Evolutionary conservation across 257 asterid genomes (phyloP).

Genomic region (Cordia subcordata): DNA sequence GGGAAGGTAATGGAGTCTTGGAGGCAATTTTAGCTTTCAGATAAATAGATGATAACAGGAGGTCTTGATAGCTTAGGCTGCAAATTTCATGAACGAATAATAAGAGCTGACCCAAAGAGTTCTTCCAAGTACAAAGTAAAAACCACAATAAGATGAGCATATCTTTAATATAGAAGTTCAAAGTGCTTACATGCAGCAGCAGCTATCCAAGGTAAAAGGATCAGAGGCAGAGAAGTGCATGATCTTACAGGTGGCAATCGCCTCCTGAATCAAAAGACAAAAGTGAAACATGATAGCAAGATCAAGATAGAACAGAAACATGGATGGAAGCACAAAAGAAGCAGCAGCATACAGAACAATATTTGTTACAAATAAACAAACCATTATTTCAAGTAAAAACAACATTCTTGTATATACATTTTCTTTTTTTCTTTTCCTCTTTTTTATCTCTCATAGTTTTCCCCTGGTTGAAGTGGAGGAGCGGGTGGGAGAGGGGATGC

Average conservation of each 20-base stretch:
- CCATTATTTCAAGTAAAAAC: no score
- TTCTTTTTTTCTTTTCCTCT: no score
- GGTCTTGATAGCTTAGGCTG: neutral
- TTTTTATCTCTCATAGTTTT: no score
- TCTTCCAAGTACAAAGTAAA: neutral
- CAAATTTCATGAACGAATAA: neutral
- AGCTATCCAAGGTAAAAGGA: constrained; percentile 72
- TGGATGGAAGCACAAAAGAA: neutral
- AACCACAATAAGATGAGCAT: neutral
- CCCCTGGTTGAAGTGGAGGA: no score
- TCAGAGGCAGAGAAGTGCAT: constrained; percentile 46
- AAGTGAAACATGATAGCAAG: neutral
- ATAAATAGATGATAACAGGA: no score
- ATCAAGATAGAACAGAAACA: no score
- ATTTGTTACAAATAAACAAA: no score
- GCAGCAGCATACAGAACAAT: neutral
- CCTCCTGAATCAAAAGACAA: constrained; percentile 54
- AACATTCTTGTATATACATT: no score
- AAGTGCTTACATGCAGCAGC: constrained; percentile 52
- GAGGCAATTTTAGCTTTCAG: no score
- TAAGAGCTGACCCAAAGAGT: neutral
- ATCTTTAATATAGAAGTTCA: neutral
- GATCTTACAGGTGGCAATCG: constrained; percentile 75
- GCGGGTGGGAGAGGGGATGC: no score
- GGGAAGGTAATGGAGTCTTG: no score